phyloP scores from a whole-genome alignment of 352 stramenopile genomes.

The Phytophthora chlamydospora region DNA sequence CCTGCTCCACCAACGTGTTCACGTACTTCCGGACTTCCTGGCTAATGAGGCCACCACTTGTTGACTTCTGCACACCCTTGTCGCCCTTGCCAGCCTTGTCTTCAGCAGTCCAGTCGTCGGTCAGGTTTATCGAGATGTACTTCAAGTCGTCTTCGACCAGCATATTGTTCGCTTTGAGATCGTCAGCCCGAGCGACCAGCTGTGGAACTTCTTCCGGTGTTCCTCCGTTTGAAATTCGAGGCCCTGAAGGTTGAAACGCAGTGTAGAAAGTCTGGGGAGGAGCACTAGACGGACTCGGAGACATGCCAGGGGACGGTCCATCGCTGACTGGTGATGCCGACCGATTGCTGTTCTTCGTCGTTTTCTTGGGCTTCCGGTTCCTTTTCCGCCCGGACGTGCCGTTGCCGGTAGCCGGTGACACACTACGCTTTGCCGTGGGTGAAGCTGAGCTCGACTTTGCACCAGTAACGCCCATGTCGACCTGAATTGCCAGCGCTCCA shows the following conservation, averaged over 20 bases:
- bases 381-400: slow-evolving; percentile 31
- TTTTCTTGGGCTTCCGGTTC: slow-evolving; percentile 43
- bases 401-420: slow-evolving; percentile 9
- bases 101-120: neutral
- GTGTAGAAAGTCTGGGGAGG: slow-evolving; percentile 22
- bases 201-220: slow-evolving; percentile 8
- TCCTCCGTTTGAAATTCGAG: slow-evolving; percentile 21
- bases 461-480: neutral
- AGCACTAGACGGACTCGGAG: slow-evolving; percentile 16
- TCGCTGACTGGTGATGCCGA: slow-evolving; percentile 28
- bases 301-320: slow-evolving; percentile 12
- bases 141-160: slow-evolving; percentile 23
- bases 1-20: slow-evolving; percentile 25
- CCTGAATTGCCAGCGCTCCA: slow-evolving; percentile 1
- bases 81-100: neutral
- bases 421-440: slow-evolving; percentile 1
- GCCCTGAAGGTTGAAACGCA: slow-evolving; percentile 27
- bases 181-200: slow-evolving; percentile 3
- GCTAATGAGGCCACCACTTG: slow-evolving; percentile 11
- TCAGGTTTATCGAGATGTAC: slow-evolving; percentile 18
- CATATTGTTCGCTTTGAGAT: slow-evolving; percentile 15
- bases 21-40: slow-evolving; percentile 23
- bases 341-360: slow-evolving; percentile 35
- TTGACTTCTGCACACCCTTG: slow-evolving; percentile 1
- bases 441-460: neutral